These are phyloP conservation scores for Parastagonospora avenae DNA, from an alignment of 2,329 filamentous ascomycete genomes.

Conservation along the genomic window DNA sequence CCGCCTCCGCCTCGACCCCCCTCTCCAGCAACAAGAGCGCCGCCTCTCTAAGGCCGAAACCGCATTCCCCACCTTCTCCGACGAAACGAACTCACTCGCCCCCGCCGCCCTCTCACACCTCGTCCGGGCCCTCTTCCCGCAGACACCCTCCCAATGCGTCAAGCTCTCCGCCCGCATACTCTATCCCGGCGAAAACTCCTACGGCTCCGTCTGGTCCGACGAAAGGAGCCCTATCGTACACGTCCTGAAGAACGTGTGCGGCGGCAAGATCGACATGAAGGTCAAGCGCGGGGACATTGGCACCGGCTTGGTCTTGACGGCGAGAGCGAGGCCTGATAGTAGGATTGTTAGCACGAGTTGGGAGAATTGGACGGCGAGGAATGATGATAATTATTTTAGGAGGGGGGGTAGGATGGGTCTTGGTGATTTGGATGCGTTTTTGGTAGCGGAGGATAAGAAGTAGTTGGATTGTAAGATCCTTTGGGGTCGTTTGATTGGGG, in stretches of 20 bases:
- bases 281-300: slow-evolving; percentile 20
- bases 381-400: background rate
- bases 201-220: slow-evolving; percentile 48
- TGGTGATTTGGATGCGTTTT: slow-evolving; percentile 9
- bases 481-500: no score
- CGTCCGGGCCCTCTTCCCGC: slow-evolving; percentile 39
- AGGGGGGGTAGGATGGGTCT: slow-evolving; percentile 3
- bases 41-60: background rate
- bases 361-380: slow-evolving; percentile 22
- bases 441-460: background rate
- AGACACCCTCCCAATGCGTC: slow-evolving; percentile 19
- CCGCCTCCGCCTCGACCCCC: slow-evolving; percentile 22
- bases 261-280: slow-evolving; percentile 42
- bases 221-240: slow-evolving; percentile 44
- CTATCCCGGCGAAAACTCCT: slow-evolving; percentile 46
- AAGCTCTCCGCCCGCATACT: slow-evolving; percentile 48
- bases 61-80: slow-evolving; percentile 18
- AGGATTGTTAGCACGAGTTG: slow-evolving; percentile 31
- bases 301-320: slow-evolving; percentile 18
- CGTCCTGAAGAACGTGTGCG: slow-evolving; percentile 44
- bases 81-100: slow-evolving; percentile 19
- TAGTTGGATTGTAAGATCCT: background rate
- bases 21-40: background rate
- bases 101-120: slow-evolving; percentile 39
- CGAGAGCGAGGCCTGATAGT: slow-evolving; percentile 18